phyloP scores from a whole-genome alignment of 306 rosid genomes.

The Oemleria cerasiformis region DNA sequence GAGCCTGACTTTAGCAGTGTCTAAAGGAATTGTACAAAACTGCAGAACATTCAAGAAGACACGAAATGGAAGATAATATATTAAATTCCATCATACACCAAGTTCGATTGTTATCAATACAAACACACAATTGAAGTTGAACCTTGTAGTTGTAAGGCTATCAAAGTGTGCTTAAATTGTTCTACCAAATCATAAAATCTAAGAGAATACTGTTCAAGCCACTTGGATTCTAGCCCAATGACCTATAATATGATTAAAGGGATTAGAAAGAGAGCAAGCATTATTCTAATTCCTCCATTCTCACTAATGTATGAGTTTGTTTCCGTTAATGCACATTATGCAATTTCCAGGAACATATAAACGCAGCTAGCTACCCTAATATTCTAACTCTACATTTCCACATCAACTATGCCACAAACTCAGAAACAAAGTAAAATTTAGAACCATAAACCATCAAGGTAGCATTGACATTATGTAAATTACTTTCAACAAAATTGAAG shows the following conservation, averaged over 20 bases:
- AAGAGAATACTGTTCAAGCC: neutral
- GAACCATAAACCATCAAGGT: neutral
- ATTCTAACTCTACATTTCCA: neutral
- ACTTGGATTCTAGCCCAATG: neutral
- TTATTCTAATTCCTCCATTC: neutral
- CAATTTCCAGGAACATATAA: neutral
- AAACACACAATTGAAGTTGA: neutral
- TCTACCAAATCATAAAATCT: neutral
- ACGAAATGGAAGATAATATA: constrained; percentile 17
- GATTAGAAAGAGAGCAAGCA: neutral
- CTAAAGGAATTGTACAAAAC: constrained; percentile 94
- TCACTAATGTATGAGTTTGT: neutral
- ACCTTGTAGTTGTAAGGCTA: constrained; percentile 1
- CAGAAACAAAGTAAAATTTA: neutral
- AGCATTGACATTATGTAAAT: neutral
- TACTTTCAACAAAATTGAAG: neutral
- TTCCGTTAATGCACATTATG: neutral
- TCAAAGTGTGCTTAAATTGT: neutral
- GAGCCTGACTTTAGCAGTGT: constrained; percentile 95
- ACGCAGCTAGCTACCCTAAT: neutral
- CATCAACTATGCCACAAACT: neutral
- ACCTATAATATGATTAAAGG: neutral
- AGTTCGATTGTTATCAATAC: neutral
- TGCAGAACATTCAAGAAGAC: constrained; percentile 35
- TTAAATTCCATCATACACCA: neutral